These are phyloP conservation scores for Kwoniella sp. DNA, from an alignment of 768 basidiomycete genomes.

Conservation along the genomic window DNA sequence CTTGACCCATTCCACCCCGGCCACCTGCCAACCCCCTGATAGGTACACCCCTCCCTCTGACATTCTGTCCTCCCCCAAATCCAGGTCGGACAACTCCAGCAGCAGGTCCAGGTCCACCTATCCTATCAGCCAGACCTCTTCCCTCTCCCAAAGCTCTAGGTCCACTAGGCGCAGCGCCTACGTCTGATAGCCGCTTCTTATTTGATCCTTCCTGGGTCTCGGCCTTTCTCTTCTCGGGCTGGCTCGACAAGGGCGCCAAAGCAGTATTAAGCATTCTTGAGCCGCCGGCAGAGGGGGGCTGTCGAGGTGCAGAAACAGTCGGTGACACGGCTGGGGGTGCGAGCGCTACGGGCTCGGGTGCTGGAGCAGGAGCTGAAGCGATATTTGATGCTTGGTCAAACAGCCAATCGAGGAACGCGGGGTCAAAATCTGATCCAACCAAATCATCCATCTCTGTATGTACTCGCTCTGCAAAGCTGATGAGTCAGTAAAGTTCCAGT, in stretches of 20 bases:
- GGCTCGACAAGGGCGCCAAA: slow-evolving; percentile 39
- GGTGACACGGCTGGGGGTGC: slow-evolving; percentile 10
- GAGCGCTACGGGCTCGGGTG: slow-evolving; percentile 10
- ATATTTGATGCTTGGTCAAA: slow-evolving; percentile 37
- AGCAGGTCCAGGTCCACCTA: slow-evolving; percentile 59
- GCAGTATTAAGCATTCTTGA: slow-evolving; percentile 44
- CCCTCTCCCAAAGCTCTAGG: slow-evolving; percentile 76
- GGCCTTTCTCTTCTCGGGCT: slow-evolving; percentile 47
- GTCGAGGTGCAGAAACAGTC: slow-evolving; percentile 5
- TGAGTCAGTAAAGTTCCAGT: background rate
- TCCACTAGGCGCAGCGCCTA: slow-evolving; percentile 64
- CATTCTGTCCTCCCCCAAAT: slow-evolving; percentile 1
- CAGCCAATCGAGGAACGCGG: slow-evolving; percentile 48
- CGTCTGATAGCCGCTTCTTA: slow-evolving; percentile 42
- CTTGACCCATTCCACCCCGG: slow-evolving; percentile 14
- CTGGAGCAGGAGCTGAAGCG: slow-evolving; percentile 17
- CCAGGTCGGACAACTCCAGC: slow-evolving; percentile 1
- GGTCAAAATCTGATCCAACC: slow-evolving; percentile 35
- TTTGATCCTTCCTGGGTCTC: slow-evolving; percentile 24
- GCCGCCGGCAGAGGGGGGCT: slow-evolving; percentile 1
- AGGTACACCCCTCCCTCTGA: slow-evolving; percentile 24
- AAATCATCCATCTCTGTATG: slow-evolving; percentile 50
- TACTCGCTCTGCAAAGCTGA: slow-evolving; percentile 37
- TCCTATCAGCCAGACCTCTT: slow-evolving; percentile 76
- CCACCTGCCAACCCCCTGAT: slow-evolving; percentile 19